These are phyloP conservation scores for Mesotaenium endlicherianum DNA, from an alignment of 139 green algal genomes.

Conservation along the genomic window DNA sequence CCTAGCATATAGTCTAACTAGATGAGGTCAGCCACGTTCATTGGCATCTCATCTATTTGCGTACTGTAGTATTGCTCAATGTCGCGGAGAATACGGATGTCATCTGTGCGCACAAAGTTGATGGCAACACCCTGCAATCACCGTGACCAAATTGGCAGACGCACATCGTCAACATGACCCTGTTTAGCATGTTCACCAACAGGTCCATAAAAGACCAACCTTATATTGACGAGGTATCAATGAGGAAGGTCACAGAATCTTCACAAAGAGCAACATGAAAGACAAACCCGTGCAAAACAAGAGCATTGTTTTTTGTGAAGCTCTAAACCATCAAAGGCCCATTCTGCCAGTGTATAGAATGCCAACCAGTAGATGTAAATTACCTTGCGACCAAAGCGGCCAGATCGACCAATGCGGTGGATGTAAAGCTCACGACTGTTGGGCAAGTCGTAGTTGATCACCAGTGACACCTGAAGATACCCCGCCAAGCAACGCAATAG, in stretches of 20 bases:
- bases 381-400: constrained; percentile 85
- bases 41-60: constrained; percentile 92
- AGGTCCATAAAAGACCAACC: no score
- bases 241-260: no score
- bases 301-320: not conserved
- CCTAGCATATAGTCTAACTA: constrained; percentile 14
- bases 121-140: constrained; percentile 81
- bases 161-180: no score
- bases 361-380: not conserved
- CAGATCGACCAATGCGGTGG: constrained; percentile 93
- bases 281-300: not conserved
- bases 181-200: no score
- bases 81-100: constrained; percentile 91
- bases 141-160: not conserved
- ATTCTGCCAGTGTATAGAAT: not conserved
- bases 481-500: not conserved
- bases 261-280: not conserved
- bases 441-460: constrained; percentile 99
- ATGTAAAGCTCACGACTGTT: constrained; percentile 98
- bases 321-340: not conserved
- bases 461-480: constrained; percentile 84
- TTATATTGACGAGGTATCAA: no score
- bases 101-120: constrained; percentile 96
- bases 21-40: constrained; percentile 90
- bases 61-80: constrained; percentile 98